Evolutionary conservation across 495 filamentous ascomycete genomes (phyloP), one percentile per base, ranked within the genome.

Genomic region (Lepidopterella palustris): DNA sequence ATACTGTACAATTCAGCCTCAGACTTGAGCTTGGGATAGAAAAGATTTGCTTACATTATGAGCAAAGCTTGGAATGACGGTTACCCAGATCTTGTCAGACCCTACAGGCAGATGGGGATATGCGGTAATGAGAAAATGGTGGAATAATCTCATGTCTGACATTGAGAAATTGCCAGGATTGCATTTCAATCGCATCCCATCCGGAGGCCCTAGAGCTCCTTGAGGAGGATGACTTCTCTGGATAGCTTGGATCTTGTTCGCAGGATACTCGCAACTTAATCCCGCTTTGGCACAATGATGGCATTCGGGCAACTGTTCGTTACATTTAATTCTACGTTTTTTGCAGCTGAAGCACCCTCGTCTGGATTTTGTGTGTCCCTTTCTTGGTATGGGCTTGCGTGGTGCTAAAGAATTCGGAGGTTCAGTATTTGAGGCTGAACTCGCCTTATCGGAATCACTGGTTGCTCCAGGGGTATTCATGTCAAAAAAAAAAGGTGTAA

Each of bases 311-410:
- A 71, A 71, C 9, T 76, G 79, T 66, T 85, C 82, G 65, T 83
- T 81, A 68, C 82, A 85, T 77, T 86, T 87, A 64, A 87, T 84
- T 59, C 78, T 74, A 9, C 82, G 72, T 42, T 76, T 71, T 68
- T 87, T 87, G 76, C 84, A 87, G 70, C 83, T 82, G 59, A 78
- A 82, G 64, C 84, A 87, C 0, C 83, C 84, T n/a, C 77, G 70
- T 2, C 84, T 72, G 26, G 80, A 84, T 67, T 87, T 87, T 1
- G 78, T 84, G 57, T 85, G 83, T 13, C 67, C 67, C 56, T 69
- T 69, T 32, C 67, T 32, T 24, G 67, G 67, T 24, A 69, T 67
- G 3, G 67, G 64, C 32, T 65, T 67, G 50, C 64, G 63, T 50
- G 64, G 64, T 23, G 52, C 56, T 31, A 32, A 29, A 35, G 59